Evolutionary conservation across 2,329 filamentous ascomycete genomes (phyloP).

Genomic region (Talaromyces amestolkiae): DNA sequence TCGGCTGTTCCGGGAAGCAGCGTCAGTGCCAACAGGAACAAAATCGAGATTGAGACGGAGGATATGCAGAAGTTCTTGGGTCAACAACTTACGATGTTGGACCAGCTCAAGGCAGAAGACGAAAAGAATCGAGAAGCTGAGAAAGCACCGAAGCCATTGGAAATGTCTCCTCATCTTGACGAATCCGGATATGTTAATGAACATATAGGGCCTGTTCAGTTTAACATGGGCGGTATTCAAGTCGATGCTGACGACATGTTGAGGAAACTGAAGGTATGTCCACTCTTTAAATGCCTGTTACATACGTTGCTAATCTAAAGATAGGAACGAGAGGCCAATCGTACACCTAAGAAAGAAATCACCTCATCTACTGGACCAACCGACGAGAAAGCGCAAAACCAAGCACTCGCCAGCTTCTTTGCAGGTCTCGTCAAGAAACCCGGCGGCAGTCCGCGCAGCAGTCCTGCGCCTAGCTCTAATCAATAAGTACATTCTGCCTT

Average conservation of each 20-base stretch:
- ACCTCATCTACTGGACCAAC: conserved; percentile 31
- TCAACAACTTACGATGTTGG: conserved; percentile 72
- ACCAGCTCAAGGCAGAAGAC: conserved; percentile 60
- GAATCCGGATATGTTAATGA: conserved; percentile 57
- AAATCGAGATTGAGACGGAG: conserved; percentile 62
- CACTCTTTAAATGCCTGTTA: neutral
- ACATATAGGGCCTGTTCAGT: conserved; percentile 91
- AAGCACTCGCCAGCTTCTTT: conserved; percentile 61
- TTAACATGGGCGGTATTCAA: conserved; percentile 97
- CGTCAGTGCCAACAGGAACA: conserved; percentile 40
- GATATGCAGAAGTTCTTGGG: conserved; percentile 76
- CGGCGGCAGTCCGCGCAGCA: conserved; percentile 38
- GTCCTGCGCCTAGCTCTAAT: conserved; percentile 27
- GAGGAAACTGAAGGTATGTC: conserved; percentile 70
- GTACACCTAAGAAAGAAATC: conserved; percentile 37
- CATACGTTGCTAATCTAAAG: conserved; percentile 11
- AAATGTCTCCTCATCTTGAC: conserved; percentile 36
- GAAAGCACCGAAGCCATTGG: conserved; percentile 33
- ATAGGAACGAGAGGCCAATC: conserved; percentile 46
- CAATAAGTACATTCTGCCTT: conserved; percentile 4
- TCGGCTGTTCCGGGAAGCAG: conserved; percentile 55
- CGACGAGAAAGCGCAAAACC: conserved; percentile 55
- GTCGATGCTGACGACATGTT: conserved; percentile 94
- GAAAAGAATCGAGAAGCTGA: conserved; percentile 42
- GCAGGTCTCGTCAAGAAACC: conserved; percentile 57